These are phyloP conservation scores for Articulospora tetracladia DNA, from an alignment of 495 filamentous ascomycete genomes.

Conservation along the genomic window DNA sequence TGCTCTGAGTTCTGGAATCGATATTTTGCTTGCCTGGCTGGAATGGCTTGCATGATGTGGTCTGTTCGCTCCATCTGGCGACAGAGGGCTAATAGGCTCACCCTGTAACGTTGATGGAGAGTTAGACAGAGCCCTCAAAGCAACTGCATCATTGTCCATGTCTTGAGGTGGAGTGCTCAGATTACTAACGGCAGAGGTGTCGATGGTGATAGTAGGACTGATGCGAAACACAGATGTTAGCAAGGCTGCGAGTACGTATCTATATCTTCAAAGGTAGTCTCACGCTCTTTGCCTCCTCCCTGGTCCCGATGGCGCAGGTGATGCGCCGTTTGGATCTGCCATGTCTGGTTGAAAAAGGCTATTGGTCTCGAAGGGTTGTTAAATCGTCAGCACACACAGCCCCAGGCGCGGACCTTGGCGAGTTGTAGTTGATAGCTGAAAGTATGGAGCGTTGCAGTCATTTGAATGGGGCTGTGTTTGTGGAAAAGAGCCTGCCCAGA, in stretches of 20 bases:
- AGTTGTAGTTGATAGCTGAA: slow-evolving; percentile 10
- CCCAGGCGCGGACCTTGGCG: slow-evolving; percentile 24
- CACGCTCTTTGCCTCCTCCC: slow-evolving; percentile 28
- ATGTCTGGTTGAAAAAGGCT: slow-evolving; percentile 7
- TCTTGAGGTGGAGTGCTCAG: slow-evolving; percentile 20
- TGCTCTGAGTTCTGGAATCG: slow-evolving; percentile 54
- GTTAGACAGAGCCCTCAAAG: slow-evolving; percentile 24
- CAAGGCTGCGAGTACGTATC: slow-evolving; percentile 1
- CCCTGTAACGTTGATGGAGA: slow-evolving; percentile 27
- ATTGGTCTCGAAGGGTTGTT: slow-evolving; percentile 2
- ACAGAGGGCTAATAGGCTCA: slow-evolving; percentile 19
- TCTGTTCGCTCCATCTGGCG: slow-evolving; percentile 18
- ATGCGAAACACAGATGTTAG: slow-evolving; percentile 1
- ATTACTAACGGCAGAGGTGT: slow-evolving; percentile 63
- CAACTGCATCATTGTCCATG: slow-evolving; percentile 25
- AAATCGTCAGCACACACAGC: slow-evolving; percentile 18
- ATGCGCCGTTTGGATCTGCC: slow-evolving; percentile 5
- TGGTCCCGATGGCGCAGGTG: slow-evolving; percentile 22
- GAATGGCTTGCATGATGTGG: slow-evolving; percentile 12
- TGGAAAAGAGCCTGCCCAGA: neutral
- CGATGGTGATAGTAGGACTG: slow-evolving; percentile 70
- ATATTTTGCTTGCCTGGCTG: slow-evolving; percentile 23
- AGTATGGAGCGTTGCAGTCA: slow-evolving; percentile 15
- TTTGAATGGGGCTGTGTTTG: slow-evolving; percentile 20
- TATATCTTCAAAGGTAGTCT: slow-evolving; percentile 10